Evolutionary conservation across 495 filamentous ascomycete species (phyloP).

Genomic region (Viridothelium virens): DNA sequence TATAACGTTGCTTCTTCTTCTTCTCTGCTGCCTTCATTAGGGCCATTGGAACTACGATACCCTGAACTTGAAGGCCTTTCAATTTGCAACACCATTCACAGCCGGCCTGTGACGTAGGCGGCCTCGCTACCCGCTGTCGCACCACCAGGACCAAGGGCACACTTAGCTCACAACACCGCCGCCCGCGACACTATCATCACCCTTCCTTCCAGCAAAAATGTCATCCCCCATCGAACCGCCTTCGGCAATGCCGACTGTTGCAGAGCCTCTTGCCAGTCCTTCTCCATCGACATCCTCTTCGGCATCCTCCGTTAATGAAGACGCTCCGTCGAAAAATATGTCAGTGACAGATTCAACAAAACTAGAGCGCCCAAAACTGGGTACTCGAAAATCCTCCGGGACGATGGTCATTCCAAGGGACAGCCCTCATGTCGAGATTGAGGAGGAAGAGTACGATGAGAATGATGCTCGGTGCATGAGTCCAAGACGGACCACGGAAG

Average conservation of each 20-base stretch:
- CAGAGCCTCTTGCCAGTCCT: slow-evolving; percentile 2
- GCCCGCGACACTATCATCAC: background rate
- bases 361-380: slow-evolving; percentile 19
- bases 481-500: slow-evolving; percentile 79
- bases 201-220: background rate
- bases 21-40: background rate
- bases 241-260: background rate
- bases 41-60: background rate
- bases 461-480: slow-evolving; percentile 93
- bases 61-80: background rate
- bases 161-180: background rate
- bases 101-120: slow-evolving; percentile 4
- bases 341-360: slow-evolving; percentile 14
- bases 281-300: background rate
- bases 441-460: slow-evolving; percentile 54
- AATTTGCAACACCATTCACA: background rate
- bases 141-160: background rate
- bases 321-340: background rate
- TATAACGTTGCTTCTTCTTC: background rate
- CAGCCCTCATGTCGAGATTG: slow-evolving; percentile 11
- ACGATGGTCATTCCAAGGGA: slow-evolving; percentile 45
- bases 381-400: slow-evolving; percentile 45
- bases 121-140: background rate
- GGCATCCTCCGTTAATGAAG: slow-evolving; percentile 4
- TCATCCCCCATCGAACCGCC: background rate